These are phyloP conservation scores for Lagerstroemia speciosa DNA, from an alignment of 345 rosid genomes.

Conservation along the genomic window DNA sequence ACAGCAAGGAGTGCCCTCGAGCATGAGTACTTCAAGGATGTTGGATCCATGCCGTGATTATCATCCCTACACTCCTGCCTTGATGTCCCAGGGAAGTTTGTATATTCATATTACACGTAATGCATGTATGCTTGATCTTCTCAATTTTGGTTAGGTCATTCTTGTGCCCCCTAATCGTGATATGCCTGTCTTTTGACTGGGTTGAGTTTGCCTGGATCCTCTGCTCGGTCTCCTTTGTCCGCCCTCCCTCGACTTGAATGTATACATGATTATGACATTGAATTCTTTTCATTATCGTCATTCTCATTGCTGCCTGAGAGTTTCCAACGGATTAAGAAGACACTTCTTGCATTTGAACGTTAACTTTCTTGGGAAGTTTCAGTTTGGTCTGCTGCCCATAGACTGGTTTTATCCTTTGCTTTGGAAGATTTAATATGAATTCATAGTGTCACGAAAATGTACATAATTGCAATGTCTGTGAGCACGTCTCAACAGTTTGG, in stretches of 20 bases:
- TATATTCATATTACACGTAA: slow-evolving; percentile 10
- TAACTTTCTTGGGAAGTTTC: background rate
- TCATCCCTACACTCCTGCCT: background rate
- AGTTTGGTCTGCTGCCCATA: background rate
- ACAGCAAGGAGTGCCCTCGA: slow-evolving; percentile 81
- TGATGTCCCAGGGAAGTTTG: slow-evolving; percentile 11
- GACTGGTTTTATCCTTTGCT: background rate
- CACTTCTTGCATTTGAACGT: background rate
- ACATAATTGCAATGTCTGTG: too few relatives aligned
- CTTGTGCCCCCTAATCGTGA: background rate
- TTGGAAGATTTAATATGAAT: too few relatives aligned
- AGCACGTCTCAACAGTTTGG: too few relatives aligned
- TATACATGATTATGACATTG: background rate
- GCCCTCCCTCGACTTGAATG: background rate
- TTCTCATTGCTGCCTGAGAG: background rate
- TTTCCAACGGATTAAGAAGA: background rate
- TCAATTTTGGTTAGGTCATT: slow-evolving; percentile 8
- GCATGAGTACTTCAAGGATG: slow-evolving; percentile 94
- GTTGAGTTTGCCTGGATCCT: background rate
- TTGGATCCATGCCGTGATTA: slow-evolving; percentile 42
- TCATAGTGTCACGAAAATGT: too few relatives aligned
- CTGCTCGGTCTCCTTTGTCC: background rate
- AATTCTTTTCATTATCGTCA: background rate
- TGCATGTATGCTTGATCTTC: slow-evolving; percentile 11
- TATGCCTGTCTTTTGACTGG: background rate